phyloP scores from a whole-genome alignment of 2,329 filamentous ascomycete genomes.

The Tympanopsis confertula region DNA sequence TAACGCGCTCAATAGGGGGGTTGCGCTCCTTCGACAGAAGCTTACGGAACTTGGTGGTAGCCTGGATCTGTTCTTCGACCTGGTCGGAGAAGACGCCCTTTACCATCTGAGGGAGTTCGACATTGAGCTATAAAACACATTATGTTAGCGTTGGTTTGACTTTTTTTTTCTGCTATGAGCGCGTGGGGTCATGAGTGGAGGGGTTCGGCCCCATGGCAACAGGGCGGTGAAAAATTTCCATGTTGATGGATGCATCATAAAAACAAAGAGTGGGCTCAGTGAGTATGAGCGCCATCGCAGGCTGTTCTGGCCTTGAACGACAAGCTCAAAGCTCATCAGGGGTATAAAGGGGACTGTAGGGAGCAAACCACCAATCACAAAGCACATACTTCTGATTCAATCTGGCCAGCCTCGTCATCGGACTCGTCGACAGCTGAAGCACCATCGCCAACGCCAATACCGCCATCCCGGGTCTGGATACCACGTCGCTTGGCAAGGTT shows the following conservation, averaged over 20 bases:
- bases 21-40: conserved; percentile 97
- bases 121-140: conserved; percentile 63
- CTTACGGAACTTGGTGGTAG: conserved; percentile 97
- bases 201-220: too few species aligned
- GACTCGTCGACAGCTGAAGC: conserved; percentile 86
- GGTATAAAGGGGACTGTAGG: too few species aligned
- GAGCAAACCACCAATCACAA: too few species aligned
- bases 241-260: too few species aligned
- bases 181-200: too few species aligned
- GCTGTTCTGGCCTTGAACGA: too few species aligned
- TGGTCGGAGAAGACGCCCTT: conserved; percentile 96
- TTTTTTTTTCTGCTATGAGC: too few species aligned
- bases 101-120: conserved; percentile 97
- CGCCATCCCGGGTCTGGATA: conserved; percentile 70
- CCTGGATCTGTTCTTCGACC: conserved; percentile 93
- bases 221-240: neutral
- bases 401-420: conserved; percentile 90
- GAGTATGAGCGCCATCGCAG: too few species aligned
- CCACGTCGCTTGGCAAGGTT: conserved; percentile 97
- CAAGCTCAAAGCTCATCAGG: too few species aligned
- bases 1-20: conserved; percentile 96
- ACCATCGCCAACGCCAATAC: conserved; percentile 56
- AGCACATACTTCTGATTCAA: conserved; percentile 81
- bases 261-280: too few species aligned
- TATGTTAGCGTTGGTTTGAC: neutral